Conservation (phyloP, 2,329 filamentous ascomycete genomes). For the Fusarium bactridioides region DNA sequence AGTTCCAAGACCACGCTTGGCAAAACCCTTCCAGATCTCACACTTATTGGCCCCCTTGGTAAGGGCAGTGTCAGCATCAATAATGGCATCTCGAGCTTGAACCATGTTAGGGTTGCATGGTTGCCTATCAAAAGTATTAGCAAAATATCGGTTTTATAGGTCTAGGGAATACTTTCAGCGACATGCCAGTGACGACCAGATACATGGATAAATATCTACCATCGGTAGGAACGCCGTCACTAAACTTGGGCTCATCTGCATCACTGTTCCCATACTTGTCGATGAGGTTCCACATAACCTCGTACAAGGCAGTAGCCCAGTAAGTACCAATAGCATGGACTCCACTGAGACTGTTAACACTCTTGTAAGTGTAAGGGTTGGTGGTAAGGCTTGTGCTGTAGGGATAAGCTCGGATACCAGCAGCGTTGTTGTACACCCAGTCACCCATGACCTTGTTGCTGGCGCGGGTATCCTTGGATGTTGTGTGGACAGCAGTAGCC, state of each 20-base stretch:
- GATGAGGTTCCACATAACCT: constrained; percentile 65
- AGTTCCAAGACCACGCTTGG: constrained; percentile 62
- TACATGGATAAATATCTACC: constrained; percentile 49
- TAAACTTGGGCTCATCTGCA: constrained; percentile 51
- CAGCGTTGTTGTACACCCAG: constrained; percentile 55
- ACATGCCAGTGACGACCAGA: constrained; percentile 47
- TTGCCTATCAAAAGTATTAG: constrained; percentile 44
- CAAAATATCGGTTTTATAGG: background rate
- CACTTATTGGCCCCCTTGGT: constrained; percentile 61
- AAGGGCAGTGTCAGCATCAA: constrained; percentile 62
- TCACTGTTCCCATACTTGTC: constrained; percentile 63
- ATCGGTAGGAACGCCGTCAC: constrained; percentile 57
- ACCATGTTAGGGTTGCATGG: constrained; percentile 64
- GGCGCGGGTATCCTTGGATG: constrained; percentile 51
- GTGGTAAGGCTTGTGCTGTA: constrained; percentile 60
- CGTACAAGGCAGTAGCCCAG: constrained; percentile 56
- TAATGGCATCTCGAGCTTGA: constrained; percentile 61
- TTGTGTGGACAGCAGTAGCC: constrained; percentile 59
- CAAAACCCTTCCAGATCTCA: constrained; percentile 62
- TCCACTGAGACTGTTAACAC: constrained; percentile 46
- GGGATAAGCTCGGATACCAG: constrained; percentile 58
- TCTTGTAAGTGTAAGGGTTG: constrained; percentile 60
- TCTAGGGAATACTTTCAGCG: constrained; percentile 7
- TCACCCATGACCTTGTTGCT: constrained; percentile 59
- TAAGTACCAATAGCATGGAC: constrained; percentile 59